Base-by-base conservation (phyloP, 805 yeast genomes). In the Dipodascus albidus region DNA sequence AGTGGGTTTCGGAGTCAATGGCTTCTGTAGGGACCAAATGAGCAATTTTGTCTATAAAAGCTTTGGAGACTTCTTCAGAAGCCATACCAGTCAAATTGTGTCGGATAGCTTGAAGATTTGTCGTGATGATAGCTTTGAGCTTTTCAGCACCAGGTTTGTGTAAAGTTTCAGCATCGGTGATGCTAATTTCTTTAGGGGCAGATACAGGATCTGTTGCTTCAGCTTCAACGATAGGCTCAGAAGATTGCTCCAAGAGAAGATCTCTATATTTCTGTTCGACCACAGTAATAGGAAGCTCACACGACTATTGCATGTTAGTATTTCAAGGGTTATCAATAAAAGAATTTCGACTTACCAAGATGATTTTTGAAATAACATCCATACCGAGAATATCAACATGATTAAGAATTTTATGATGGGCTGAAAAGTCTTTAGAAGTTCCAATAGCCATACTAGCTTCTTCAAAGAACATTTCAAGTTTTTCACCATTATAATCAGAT, bases 81-180 rank as follows among this genome's bases (percentile, higher is more conserved):
- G 64, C 55, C 31, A 82, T 65, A 1, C 82, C 85, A 21, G 80
- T 64, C 42, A 89, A 72, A 2, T 91, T 79, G 60, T 85, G 87
- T 64, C 91, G 80, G 55, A 90, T 83, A 15, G 83, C 83, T 59
- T 82, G 83, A 69, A 89, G 75, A 11, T 93, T 95, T 56, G 81
- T 79, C 0, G 96, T 80, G 48, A 81, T 83, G 6, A 87, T 95
- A 1, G 95, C 74, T 49, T 70, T 68, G 50, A 90, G 73, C 15
- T 71, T 71, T 1, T 74, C 81, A 33, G 76, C 72, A 6, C 71
- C 73, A 47, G 78, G 78, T 57, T 83, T 85, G 1, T 75, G 76
- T 14, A 87, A 62, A 2, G 68, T 58, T n/a, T 22, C 31, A 47
- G 49, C 31, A n/a, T 23, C 49, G n/a, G 24, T 17, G 14, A 47